These are phyloP conservation scores for Tardiomyces blankii DNA, from an alignment of 1,139 yeast genomes.

Conservation along the genomic window DNA sequence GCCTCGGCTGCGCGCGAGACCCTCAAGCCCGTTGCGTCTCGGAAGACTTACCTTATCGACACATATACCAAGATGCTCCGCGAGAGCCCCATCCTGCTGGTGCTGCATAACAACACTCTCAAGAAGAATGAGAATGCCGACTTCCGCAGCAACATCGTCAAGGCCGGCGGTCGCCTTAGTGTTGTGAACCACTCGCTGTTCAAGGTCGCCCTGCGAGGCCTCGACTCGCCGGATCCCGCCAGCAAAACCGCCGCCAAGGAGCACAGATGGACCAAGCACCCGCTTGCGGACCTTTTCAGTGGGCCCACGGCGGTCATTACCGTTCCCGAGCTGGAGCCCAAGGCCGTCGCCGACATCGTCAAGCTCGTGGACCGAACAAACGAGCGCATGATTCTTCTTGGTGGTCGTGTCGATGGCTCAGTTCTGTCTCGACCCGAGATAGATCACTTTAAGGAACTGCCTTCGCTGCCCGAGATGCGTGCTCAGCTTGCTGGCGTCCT, in stretches of 20 bases:
- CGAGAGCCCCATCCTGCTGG: conserved; percentile 54
- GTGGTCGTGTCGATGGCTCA: conserved; percentile 66
- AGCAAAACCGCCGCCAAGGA: conserved; percentile 41
- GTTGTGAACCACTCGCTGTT: conserved; percentile 60
- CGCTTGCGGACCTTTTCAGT: conserved; percentile 52
- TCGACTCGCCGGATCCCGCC: conserved; percentile 66
- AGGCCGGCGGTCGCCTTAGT: conserved; percentile 55
- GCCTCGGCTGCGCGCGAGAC: conserved; percentile 8
- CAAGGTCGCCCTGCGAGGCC: conserved; percentile 65
- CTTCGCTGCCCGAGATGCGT: conserved; percentile 59
- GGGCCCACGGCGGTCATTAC: conserved; percentile 87
- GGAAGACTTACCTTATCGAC: conserved; percentile 81
- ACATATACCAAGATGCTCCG: conserved; percentile 63
- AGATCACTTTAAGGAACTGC: conserved; percentile 58
- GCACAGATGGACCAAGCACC: conserved; percentile 36
- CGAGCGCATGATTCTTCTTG: conserved; percentile 70
- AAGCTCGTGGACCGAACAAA: conserved; percentile 50
- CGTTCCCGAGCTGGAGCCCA: conserved; percentile 61
- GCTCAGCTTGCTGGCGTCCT: conserved; percentile 79
- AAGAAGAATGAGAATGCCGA: conserved; percentile 53
- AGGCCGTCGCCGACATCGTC: conserved; percentile 47
- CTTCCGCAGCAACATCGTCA: conserved; percentile 50
- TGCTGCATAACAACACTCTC: conserved; percentile 77
- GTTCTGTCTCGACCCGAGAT: conserved; percentile 45
- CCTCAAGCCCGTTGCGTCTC: conserved; percentile 18